Evolutionary conservation across 768 basidiomycete species (phyloP).

Genomic region (Lentinula detonsa): DNA sequence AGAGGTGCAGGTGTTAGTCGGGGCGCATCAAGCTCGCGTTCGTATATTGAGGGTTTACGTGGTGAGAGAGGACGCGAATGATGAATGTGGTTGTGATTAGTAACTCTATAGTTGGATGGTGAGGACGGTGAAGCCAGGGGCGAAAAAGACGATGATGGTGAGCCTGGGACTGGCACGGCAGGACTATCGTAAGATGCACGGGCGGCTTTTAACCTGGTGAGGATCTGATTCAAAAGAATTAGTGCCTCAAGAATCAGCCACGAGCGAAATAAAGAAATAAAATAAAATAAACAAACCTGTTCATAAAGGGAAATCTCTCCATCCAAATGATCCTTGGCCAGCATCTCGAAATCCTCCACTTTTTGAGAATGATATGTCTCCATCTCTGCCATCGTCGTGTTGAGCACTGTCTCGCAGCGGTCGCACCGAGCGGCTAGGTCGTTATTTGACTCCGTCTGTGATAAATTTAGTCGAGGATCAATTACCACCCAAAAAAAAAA

Average conservation of each 20-base stretch:
- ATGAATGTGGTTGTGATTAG: neutral
- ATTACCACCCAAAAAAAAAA: neutral
- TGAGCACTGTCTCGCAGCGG: conserved; percentile 79
- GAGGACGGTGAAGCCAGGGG: neutral
- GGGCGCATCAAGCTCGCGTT: conserved; percentile 62
- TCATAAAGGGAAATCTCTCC: conserved; percentile 75
- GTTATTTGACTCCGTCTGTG: conserved; percentile 43
- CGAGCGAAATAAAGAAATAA: neutral
- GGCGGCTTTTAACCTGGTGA: conserved; percentile 53
- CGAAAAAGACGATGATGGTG: neutral
- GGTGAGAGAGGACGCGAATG: conserved; percentile 24
- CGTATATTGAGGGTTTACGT: conserved; percentile 67
- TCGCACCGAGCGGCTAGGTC: conserved; percentile 68
- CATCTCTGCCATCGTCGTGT: conserved; percentile 86
- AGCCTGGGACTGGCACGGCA: conserved; percentile 19
- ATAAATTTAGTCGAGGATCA: neutral
- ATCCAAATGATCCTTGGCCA: conserved; percentile 67
- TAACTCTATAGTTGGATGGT: neutral
- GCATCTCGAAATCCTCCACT: conserved; percentile 53
- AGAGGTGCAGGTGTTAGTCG: conserved; percentile 41
- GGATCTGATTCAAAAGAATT: conserved; percentile 32
- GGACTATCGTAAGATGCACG: conserved; percentile 39
- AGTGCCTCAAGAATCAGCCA: neutral
- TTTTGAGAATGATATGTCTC: conserved; percentile 75
- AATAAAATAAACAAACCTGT: conserved; percentile 34